Evolutionary conservation across 2,329 filamentous ascomycete genomes (phyloP).

Genomic region (Cercospora nicotianae): DNA sequence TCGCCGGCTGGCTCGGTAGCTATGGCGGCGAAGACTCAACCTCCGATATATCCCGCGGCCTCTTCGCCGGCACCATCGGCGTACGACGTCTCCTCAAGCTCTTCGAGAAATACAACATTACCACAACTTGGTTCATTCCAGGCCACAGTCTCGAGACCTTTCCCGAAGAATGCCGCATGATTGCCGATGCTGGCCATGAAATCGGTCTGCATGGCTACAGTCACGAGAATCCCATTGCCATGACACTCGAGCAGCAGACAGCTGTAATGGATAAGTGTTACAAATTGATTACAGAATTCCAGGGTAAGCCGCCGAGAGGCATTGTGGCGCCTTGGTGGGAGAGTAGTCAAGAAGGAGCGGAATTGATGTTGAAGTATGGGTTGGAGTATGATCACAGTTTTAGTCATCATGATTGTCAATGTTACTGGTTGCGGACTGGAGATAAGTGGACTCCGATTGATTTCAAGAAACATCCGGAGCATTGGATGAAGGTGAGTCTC

Average conservation of each 20-base stretch:
- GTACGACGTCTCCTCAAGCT: constrained; percentile 67
- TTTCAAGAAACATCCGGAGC: constrained; percentile 60
- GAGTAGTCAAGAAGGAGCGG: constrained; percentile 64
- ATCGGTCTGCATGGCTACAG: constrained; percentile 71
- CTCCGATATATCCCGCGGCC: constrained; percentile 62
- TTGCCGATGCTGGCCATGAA: constrained; percentile 65
- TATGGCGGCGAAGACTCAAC: constrained; percentile 73
- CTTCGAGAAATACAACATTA: constrained; percentile 71
- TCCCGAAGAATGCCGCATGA: constrained; percentile 62
- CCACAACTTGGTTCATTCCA: constrained; percentile 66
- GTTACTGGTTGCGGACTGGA: constrained; percentile 64
- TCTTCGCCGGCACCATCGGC: constrained; percentile 69
- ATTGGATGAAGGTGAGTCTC: constrained; percentile 57
- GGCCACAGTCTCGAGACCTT: constrained; percentile 66
- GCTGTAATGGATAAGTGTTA: constrained; percentile 75
- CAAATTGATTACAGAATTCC: constrained; percentile 68
- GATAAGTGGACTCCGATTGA: constrained; percentile 69
- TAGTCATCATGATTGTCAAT: constrained; percentile 64
- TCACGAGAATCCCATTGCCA: constrained; percentile 70
- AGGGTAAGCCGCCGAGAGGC: constrained; percentile 67
- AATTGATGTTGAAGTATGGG: constrained; percentile 64
- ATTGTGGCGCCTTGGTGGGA: constrained; percentile 78
- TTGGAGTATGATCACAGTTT: constrained; percentile 71
- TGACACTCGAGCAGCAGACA: constrained; percentile 73
- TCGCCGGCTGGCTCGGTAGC: constrained; percentile 72